Evolutionary conservation across 305 asterid genomes (phyloP).

Genomic region (Fraxinus latifolia): DNA sequence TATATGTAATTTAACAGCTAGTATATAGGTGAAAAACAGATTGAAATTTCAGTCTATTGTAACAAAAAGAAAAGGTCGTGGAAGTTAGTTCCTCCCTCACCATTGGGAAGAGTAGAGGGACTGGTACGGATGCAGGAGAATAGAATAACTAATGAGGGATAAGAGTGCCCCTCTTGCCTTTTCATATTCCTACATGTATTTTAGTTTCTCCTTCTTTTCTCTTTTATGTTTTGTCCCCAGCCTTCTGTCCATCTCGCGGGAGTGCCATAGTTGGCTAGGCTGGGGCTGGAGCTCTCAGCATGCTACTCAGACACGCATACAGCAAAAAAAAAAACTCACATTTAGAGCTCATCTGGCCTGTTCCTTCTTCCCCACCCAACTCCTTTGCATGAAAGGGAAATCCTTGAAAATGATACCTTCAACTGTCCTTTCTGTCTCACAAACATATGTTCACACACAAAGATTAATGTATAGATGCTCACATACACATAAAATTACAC

Average conservation of each 20-base stretch:
- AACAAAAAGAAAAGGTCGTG: conserved; percentile 24
- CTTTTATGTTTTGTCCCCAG: conserved; percentile 35
- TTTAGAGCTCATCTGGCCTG: conserved; percentile 34
- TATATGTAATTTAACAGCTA: not conserved
- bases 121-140: conserved; percentile 3
- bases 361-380: conserved; percentile 37
- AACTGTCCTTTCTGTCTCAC: conserved; percentile 18
- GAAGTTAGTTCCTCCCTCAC: conserved; percentile 24
- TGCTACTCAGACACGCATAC: conserved; percentile 2
- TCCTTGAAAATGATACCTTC: conserved; percentile 37
- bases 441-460: conserved; percentile 19
- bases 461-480: conserved; percentile 30
- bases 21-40: conserved; percentile 7
- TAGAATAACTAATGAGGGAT: conserved; percentile 22
- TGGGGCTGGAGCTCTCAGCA: not conserved
- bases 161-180: conserved; percentile 7
- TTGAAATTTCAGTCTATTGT: conserved; percentile 19
- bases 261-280: conserved; percentile 45
- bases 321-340: conserved; percentile 19
- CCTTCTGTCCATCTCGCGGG: conserved; percentile 56
- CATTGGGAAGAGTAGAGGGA: conserved; percentile 27
- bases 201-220: conserved; percentile 24
- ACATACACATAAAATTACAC: not conserved
- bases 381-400: conserved; percentile 64
- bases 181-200: conserved; percentile 10